A percentile compares a stretch with the other conserved stretches of the same genome.
Conservation (phyloP, 768 basidiomycete genomes). For the Rhodotorula babjevae region DNA sequence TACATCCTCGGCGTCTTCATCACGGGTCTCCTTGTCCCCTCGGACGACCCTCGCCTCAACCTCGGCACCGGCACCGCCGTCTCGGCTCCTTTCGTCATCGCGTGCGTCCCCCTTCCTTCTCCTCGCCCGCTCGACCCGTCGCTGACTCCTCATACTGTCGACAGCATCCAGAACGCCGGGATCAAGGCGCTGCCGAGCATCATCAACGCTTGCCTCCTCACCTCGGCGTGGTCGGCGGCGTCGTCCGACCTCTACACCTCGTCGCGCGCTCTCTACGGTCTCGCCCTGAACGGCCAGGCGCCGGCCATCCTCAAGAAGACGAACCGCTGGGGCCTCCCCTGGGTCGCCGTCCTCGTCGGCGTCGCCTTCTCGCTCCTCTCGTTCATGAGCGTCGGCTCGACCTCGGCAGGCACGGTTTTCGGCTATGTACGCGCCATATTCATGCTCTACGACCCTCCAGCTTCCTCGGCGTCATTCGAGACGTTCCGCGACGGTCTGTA, state of each 20-base stretch:
- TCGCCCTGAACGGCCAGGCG: slow-evolving; percentile 47
- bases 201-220: slow-evolving; percentile 50
- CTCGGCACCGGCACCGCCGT: slow-evolving; percentile 33
- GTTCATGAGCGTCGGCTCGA: slow-evolving; percentile 38
- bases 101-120: slow-evolving; percentile 8
- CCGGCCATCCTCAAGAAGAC: slow-evolving; percentile 48
- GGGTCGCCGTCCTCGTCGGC: slow-evolving; percentile 44
- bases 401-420: slow-evolving; percentile 46
- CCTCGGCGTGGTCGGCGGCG: slow-evolving; percentile 49
- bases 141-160: too few species aligned
- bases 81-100: slow-evolving; percentile 41
- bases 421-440: slow-evolving; percentile 47
- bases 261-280: slow-evolving; percentile 45
- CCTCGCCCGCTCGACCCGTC: too few species aligned
- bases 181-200: slow-evolving; percentile 50
- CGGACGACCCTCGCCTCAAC: slow-evolving; percentile 42
- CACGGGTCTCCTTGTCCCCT: slow-evolving; percentile 47
- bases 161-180: slow-evolving; percentile 46
- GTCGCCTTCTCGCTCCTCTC: slow-evolving; percentile 43
- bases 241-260: slow-evolving; percentile 45
- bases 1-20: slow-evolving; percentile 49
- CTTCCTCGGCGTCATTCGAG: too few species aligned
- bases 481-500: background rate
- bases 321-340: slow-evolving; percentile 48
- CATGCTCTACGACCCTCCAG: too few species aligned